Percentiles rank a stretch among this genome's conserved stretches.
These are phyloP conservation scores for Marchantia paleacea DNA, from an alignment of 225 moss, liverwort and hornwort species.

Conservation along the genomic window DNA sequence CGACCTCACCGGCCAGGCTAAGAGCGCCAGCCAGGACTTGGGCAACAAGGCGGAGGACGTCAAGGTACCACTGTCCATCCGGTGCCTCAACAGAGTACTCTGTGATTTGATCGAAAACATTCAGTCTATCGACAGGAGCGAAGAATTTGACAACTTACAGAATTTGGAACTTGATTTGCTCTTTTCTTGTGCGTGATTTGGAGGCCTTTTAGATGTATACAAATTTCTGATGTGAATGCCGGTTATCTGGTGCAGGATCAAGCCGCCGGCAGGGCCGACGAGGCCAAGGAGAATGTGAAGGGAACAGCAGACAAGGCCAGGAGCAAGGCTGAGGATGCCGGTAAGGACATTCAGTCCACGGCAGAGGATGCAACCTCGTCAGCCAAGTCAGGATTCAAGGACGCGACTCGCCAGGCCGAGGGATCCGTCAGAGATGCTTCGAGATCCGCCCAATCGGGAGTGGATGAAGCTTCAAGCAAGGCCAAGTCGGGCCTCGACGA, in stretches of 20 bases:
- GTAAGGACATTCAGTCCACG: not conserved
- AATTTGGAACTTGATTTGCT: not conserved
- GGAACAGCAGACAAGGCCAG: not conserved
- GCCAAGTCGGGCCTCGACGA: conserved; percentile 14
- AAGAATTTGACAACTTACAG: no score
- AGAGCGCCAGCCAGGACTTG: conserved; percentile 11
- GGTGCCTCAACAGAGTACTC: not conserved
- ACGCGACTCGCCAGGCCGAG: not conserved
- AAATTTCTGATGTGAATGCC: not conserved
- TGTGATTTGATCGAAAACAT: no score
- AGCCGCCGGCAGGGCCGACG: conserved; percentile 4
- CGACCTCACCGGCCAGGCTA: not conserved
- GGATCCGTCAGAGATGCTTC: not conserved
- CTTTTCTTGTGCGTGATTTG: not conserved
- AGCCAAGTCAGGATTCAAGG: conserved; percentile 8
- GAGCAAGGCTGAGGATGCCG: not conserved
- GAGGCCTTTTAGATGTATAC: no score
- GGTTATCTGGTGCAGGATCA: not conserved
- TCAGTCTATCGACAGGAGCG: no score
- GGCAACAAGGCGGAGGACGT: not conserved
- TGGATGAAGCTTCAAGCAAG: conserved; percentile 5
- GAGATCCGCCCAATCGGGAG: not conserved
- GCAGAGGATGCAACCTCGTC: conserved; percentile 6
- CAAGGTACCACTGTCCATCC: not conserved
- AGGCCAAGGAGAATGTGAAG: not conserved